These are phyloP conservation scores for Cucumis sativus DNA, from an alignment of 306 rosid species.

Conservation along the genomic window DNA sequence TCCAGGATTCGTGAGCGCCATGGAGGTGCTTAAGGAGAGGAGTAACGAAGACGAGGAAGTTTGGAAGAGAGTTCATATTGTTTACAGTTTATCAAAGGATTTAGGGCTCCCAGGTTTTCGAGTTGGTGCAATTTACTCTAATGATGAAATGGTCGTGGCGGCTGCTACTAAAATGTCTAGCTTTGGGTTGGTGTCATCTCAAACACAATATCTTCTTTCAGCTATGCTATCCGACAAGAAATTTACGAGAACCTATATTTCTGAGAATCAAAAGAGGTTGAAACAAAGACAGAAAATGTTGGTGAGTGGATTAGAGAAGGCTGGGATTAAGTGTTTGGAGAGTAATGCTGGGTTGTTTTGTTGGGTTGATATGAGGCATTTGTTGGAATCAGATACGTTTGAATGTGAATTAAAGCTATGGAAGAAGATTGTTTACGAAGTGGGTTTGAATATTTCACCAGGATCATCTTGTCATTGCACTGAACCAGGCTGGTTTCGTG, in stretches of 20 bases:
- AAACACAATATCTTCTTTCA: conserved; percentile 66
- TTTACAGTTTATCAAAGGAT: conserved; percentile 76
- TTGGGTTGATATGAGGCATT: conserved; percentile 62
- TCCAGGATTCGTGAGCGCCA: conserved; percentile 35
- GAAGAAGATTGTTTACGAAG: conserved; percentile 37
- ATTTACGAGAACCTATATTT: conserved; percentile 37
- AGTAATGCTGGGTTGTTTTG: conserved; percentile 78
- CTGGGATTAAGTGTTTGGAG: conserved; percentile 49
- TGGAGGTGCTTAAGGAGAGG: conserved; percentile 46
- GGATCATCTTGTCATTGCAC: conserved; percentile 66
- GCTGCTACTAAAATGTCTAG: conserved; percentile 73
- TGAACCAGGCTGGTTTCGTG: conserved; percentile 83
- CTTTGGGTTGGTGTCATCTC: conserved; percentile 61
- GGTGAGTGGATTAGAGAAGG: conserved; percentile 37
- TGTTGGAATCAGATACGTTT: conserved; percentile 33
- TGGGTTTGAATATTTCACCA: conserved; percentile 63
- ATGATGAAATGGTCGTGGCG: conserved; percentile 56
- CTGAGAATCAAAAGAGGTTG: conserved; percentile 37
- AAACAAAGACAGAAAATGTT: conserved; percentile 45
- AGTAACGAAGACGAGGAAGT: not conserved
- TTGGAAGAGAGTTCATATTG: conserved; percentile 32
- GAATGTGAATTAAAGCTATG: conserved; percentile 46
- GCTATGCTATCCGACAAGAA: conserved; percentile 49
- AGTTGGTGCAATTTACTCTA: conserved; percentile 68
- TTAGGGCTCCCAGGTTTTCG: conserved; percentile 68